phyloP scores from a whole-genome alignment of 2,329 filamentous ascomycete genomes.

The Colletotrichum cuscutae region DNA sequence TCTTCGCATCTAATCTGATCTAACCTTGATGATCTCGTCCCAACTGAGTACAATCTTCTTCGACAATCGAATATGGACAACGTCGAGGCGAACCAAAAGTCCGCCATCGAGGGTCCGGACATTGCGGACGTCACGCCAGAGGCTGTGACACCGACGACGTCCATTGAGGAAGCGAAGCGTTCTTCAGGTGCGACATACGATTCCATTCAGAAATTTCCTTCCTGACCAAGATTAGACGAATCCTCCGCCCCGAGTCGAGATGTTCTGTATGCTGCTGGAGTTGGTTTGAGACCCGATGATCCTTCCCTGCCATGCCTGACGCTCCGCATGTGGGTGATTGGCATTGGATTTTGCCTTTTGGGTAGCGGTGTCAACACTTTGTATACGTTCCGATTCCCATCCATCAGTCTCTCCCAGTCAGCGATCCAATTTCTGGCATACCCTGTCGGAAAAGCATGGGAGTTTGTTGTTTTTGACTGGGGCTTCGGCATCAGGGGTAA shows the following conservation, averaged over 20 bases:
- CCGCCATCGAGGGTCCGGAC: not conserved
- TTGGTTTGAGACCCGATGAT: slow-evolving; percentile 42
- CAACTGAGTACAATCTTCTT: not conserved
- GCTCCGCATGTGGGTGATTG: slow-evolving; percentile 51
- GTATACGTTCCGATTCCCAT: slow-evolving; percentile 49
- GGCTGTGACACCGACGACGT: not conserved
- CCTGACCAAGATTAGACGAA: slow-evolving; percentile 17
- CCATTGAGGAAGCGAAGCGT: slow-evolving; percentile 11
- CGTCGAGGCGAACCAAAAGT: not conserved
- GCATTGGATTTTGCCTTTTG: slow-evolving; percentile 48
- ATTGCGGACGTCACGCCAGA: not conserved
- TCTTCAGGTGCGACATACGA: not conserved
- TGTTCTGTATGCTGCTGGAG: slow-evolving; percentile 43
- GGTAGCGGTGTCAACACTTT: slow-evolving; percentile 52
- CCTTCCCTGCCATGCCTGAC: slow-evolving; percentile 46
- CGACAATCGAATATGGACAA: not conserved
- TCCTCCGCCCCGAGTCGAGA: slow-evolving; percentile 32
- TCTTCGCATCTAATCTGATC: slow-evolving; percentile 26
- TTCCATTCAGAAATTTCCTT: not conserved
- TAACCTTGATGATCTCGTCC: slow-evolving; percentile 15
- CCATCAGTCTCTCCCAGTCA: slow-evolving; percentile 45
- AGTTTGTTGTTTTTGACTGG: slow-evolving; percentile 45
- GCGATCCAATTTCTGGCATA: slow-evolving; percentile 55
- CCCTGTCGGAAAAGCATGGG: slow-evolving; percentile 52
- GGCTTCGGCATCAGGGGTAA: slow-evolving; percentile 40